Percentiles rank a stretch among this genome's conserved stretches.
These are phyloP conservation scores for Thielaviopsis punctulata DNA, from an alignment of 2,329 filamentous ascomycete species.

Conservation along the genomic window DNA sequence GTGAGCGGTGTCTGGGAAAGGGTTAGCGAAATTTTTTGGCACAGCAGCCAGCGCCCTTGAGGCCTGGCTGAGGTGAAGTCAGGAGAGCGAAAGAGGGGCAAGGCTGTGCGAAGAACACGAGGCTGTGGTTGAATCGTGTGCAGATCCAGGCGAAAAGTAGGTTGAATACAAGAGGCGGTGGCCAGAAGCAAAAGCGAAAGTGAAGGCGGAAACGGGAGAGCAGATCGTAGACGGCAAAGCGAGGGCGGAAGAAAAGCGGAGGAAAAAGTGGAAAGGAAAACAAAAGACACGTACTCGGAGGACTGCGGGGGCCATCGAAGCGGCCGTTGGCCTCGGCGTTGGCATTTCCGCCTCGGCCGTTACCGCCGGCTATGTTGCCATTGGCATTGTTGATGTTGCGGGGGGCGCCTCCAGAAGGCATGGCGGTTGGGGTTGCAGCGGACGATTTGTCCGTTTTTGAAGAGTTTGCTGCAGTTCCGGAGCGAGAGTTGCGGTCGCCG, in stretches of 20 bases:
- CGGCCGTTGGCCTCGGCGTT: slow-evolving; percentile 16
- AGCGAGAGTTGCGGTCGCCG: slow-evolving; percentile 4
- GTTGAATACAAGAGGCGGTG: not conserved
- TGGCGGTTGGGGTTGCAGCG: not conserved
- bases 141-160: no score
- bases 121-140: not conserved
- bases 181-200: not conserved
- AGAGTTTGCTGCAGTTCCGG: slow-evolving; percentile 2
- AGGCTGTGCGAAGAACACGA: slow-evolving; percentile 1
- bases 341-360: not conserved
- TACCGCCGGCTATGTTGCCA: slow-evolving; percentile 1
- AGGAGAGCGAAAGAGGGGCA: not conserved
- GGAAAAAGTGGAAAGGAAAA: no score
- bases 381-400: slow-evolving; percentile 7
- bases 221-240: no score
- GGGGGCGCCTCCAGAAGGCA: not conserved
- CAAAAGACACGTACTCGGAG: slow-evolving; percentile 36
- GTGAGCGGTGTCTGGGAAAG: slow-evolving; percentile 58
- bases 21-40: not conserved
- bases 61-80: no score
- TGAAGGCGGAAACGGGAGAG: not conserved
- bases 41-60: slow-evolving; percentile 10
- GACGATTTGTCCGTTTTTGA: slow-evolving; percentile 8
- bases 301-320: slow-evolving; percentile 45
- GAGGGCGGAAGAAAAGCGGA: no score